Conservation (phyloP, 495 filamentous ascomycete species). For the Podospora bellae-mahoneyi region DNA sequence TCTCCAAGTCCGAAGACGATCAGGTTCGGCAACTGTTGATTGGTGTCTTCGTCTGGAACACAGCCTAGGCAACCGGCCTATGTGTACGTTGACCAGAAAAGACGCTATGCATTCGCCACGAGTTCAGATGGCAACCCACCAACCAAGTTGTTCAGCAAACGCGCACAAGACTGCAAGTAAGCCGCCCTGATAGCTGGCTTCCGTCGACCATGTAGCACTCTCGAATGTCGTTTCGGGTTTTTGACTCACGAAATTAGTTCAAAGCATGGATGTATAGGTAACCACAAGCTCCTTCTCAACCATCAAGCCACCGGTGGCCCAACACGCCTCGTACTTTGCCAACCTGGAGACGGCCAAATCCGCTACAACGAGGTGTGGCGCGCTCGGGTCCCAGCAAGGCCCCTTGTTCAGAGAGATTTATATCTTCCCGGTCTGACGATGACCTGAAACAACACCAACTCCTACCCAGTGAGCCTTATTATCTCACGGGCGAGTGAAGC, state of each 20-base stretch:
- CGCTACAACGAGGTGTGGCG: slow-evolving; percentile 1
- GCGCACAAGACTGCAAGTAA: not conserved
- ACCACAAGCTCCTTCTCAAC: not conserved
- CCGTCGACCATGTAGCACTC: not conserved
- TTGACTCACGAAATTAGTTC: not conserved
- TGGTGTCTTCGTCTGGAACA: not conserved
- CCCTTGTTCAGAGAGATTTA: slow-evolving; percentile 16
- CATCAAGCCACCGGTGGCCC: not conserved
- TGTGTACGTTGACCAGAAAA: slow-evolving; percentile 4
- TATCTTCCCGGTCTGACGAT: slow-evolving; percentile 13
- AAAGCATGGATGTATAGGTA: not conserved
- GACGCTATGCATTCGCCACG: not conserved
- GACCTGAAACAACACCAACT: slow-evolving; percentile 26
- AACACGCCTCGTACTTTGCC: not conserved
- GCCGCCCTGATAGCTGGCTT: not conserved
- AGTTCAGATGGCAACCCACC: not conserved
- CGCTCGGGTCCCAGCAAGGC: not conserved
- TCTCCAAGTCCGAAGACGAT: not conserved
- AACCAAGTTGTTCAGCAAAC: not conserved
- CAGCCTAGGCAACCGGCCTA: not conserved
- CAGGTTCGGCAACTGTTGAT: not conserved
- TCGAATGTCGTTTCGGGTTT: not conserved
- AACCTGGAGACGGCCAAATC: not conserved
- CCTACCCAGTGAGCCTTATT: slow-evolving; percentile 15
- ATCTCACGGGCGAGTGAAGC: slow-evolving; percentile 14